Base-by-base conservation (phyloP, 345 rosid species). In the Eucalyptus pauciflora region DNA sequence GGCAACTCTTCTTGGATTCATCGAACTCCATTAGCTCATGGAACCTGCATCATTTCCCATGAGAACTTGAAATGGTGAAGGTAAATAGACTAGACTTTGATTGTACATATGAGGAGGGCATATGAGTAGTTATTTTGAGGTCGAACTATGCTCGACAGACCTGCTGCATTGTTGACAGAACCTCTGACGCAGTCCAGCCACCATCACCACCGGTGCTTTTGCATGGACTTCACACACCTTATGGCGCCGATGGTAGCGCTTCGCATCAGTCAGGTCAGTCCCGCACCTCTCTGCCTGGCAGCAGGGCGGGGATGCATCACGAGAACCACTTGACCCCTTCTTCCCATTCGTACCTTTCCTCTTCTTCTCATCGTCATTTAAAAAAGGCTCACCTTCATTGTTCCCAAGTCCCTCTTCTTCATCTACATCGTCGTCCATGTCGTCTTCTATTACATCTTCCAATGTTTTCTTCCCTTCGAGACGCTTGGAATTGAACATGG, bases 161-260 rank as follows among this genome's bases (percentile, higher is more conserved):
- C 98, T 96, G 98, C 99, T 97, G 94, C 99, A 97, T 93, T 96
- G 99, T 90, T 96, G 99, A 89, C 99, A 96, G 90, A 96, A 96
- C 86, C 97, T 92, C 91, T 97, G 98, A 91, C 94, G 92, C 89
- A 92, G 92, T 7, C 97, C 97, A 33, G 94, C 92, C 89, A 96
- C 95, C 86, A 90, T 79, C 86, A 94, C 96, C 67, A 91, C 88
- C 8, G 95, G 89, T 33, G 97, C 95, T 94, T 97, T 96, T 54
- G 99, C 93, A 91, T 97, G 99, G 93, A 93, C 80, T 92, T 96
- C 99, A 85, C 99, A 97, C 69, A 97, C 99, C 94, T 90, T 96
- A 91, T 96, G 99, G 88, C 98, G 93, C 88, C 96, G 92, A 93
- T 96, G 95, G 92, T 97, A 96, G 90, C 94, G 95, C 91, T 94